phyloP scores from a whole-genome alignment of 2,329 filamentous ascomycete species.

The Pyrenochaeta sp. region DNA sequence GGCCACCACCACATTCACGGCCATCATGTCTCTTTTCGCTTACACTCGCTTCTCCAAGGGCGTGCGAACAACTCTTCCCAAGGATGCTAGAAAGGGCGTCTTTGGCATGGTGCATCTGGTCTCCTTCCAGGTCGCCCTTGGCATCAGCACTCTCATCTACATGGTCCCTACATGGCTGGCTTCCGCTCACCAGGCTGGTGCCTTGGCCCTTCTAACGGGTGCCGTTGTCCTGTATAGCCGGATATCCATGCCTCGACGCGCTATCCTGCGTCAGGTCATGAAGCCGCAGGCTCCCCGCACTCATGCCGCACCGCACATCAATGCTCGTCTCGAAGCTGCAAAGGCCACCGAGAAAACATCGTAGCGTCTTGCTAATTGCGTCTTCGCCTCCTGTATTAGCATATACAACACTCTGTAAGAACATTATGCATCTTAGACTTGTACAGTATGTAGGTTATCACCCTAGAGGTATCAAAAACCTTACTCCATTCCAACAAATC shows the following conservation, averaged over 20 bases:
- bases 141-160: constrained; percentile 91
- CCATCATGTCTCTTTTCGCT: constrained; percentile 80
- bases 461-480: background rate
- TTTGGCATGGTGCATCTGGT: constrained; percentile 85
- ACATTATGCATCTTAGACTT: background rate
- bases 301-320: constrained; percentile 26
- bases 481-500: background rate
- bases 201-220: constrained; percentile 82
- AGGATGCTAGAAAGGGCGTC: constrained; percentile 74
- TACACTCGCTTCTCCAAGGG: constrained; percentile 75
- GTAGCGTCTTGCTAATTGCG: constrained; percentile 6
- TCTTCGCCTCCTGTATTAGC: background rate
- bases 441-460: background rate
- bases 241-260: constrained; percentile 44
- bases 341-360: constrained; percentile 23
- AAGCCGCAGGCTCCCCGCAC: constrained; percentile 28
- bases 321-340: constrained; percentile 26
- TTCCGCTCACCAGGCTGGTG: constrained; percentile 91
- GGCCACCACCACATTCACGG: constrained; percentile 86
- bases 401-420: background rate
- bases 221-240: constrained; percentile 78
- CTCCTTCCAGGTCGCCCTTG: constrained; percentile 81
- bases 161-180: constrained; percentile 90
- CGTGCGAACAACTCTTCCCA: constrained; percentile 67
- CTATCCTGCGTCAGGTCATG: constrained; percentile 40